A percentile compares a stretch with the other conserved stretches of the same genome.
phyloP scores from a whole-genome alignment of 306 rosid genomes.

The Glycine soja region DNA sequence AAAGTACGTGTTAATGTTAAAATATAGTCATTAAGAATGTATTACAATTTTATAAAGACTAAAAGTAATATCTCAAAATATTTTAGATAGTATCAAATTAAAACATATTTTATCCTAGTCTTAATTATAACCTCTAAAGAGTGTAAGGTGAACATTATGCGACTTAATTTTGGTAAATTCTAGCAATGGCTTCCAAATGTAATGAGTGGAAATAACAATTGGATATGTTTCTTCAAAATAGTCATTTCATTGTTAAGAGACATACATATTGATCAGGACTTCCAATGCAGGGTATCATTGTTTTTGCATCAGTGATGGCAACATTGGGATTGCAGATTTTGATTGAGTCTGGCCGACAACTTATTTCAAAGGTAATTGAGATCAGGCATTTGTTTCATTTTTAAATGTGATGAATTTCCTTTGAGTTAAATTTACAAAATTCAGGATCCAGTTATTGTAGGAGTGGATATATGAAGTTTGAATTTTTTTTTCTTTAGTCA shows the following conservation, averaged over 20 bases:
- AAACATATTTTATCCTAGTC: too few species aligned
- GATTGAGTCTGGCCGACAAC: constrained; percentile 60
- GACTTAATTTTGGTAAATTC: not conserved
- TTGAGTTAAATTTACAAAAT: not conserved
- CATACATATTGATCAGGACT: constrained; percentile 1
- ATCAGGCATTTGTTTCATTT: not conserved
- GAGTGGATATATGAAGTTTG: too few species aligned
- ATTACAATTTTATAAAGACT: too few species aligned
- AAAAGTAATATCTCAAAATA: too few species aligned
- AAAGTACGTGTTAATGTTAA: too few species aligned
- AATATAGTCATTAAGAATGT: too few species aligned
- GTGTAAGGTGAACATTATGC: too few species aligned
- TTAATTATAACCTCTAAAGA: too few species aligned
- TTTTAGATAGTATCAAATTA: too few species aligned
- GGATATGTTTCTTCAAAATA: not conserved
- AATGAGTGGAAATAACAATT: not conserved
- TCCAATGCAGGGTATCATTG: constrained; percentile 70
- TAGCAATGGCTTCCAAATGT: not conserved
- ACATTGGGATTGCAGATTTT: constrained; percentile 73
- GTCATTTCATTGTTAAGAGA: not conserved
- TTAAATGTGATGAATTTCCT: not conserved
- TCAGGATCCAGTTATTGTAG: not conserved
- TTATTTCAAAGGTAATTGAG: constrained; percentile 52
- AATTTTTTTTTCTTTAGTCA: too few species aligned
- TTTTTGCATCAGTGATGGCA: constrained; percentile 86